phyloP scores from a whole-genome alignment of 2,329 filamentous ascomycete species.

The Diplodia seriata region DNA sequence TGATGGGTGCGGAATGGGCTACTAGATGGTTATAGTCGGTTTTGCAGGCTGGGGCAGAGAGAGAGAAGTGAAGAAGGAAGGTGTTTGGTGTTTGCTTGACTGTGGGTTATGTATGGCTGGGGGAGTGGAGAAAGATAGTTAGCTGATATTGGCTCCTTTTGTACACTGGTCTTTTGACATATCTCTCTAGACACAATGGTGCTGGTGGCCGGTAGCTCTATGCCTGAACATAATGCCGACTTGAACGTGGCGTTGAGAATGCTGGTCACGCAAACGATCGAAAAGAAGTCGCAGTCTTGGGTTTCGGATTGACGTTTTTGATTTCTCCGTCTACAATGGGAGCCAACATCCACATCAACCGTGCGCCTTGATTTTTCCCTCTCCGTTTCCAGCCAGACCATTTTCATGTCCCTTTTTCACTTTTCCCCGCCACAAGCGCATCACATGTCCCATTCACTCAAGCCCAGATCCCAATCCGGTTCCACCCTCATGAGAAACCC shows the following conservation, averaged over 20 bases:
- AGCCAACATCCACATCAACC: conserved; percentile 16
- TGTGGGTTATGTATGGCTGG: neutral
- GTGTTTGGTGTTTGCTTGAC: neutral
- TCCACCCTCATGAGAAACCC: neutral
- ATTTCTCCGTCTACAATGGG: conserved; percentile 22
- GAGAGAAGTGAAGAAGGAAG: neutral
- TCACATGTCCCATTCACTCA: neutral
- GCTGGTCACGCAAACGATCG: neutral
- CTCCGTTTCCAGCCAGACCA: conserved; percentile 18
- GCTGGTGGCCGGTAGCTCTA: neutral
- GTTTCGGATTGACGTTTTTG: conserved; percentile 17
- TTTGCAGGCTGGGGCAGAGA: neutral
- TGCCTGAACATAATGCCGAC: too few relatives aligned
- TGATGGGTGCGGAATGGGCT: neutral
- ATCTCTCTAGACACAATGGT: neutral
- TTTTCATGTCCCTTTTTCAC: conserved; percentile 22
- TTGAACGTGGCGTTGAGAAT: neutral
- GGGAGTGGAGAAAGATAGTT: neutral
- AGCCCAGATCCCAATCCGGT: conserved; percentile 2
- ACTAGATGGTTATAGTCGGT: too few relatives aligned
- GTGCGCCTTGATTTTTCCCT: conserved; percentile 5
- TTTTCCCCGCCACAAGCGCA: neutral
- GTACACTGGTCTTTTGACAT: neutral
- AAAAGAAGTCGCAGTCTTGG: neutral
- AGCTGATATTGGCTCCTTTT: neutral